These are phyloP conservation scores for Collybia sordida DNA, from an alignment of 768 basidiomycete species.

Conservation along the genomic window DNA sequence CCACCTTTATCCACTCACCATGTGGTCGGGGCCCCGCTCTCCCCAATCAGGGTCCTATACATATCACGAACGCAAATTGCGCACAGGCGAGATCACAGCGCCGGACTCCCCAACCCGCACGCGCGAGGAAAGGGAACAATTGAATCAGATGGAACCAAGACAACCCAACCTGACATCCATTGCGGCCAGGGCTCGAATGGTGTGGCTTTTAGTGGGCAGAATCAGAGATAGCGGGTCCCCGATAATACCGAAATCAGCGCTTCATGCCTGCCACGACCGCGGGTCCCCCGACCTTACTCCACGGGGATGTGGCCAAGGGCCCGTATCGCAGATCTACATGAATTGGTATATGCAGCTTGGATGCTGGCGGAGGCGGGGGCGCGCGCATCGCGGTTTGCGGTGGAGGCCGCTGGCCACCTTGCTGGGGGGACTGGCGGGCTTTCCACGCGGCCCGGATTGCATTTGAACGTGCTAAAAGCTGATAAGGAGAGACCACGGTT, in stretches of 20 bases:
- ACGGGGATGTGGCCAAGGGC: conserved; percentile 58
- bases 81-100: too few relatives aligned
- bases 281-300: conserved; percentile 78
- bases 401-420: conserved; percentile 20
- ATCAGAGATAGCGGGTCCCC: conserved; percentile 2
- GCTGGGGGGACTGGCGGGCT: conserved; percentile 41
- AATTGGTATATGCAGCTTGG: conserved; percentile 16
- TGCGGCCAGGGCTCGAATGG: background rate
- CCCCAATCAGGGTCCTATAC: too few relatives aligned
- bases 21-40: too few relatives aligned
- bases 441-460: conserved; percentile 78
- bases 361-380: conserved; percentile 19
- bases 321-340: conserved; percentile 56
- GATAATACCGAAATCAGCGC: conserved; percentile 40
- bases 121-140: too few relatives aligned
- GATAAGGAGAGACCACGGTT: conserved; percentile 7
- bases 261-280: conserved; percentile 61
- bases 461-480: conserved; percentile 69
- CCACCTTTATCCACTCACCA: background rate
- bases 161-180: background rate
- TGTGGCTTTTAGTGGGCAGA: background rate
- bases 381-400: conserved; percentile 21
- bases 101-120: too few relatives aligned
- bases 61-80: too few relatives aligned
- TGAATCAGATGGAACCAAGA: background rate